Conservation (phyloP, 768 basidiomycete genomes). For the Naganishia randhawae region DNA sequence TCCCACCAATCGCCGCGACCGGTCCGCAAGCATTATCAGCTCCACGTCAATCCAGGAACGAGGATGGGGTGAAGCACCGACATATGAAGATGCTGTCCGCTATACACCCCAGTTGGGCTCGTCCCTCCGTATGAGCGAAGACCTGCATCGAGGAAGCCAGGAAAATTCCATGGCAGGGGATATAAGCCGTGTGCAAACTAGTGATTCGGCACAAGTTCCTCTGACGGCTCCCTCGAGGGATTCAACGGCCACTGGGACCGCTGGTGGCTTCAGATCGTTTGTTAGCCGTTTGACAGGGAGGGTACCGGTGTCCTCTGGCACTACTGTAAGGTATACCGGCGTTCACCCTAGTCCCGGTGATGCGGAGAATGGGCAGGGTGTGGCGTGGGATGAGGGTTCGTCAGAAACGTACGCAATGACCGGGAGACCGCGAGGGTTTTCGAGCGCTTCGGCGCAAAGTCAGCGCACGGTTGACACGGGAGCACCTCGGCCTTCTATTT, state of each 20-base stretch:
- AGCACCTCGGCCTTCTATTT: background rate
- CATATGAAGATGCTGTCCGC: constrained; percentile 22
- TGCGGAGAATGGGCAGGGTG: background rate
- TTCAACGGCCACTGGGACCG: background rate
- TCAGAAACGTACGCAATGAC: constrained; percentile 13
- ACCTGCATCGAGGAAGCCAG: background rate
- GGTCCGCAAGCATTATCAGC: constrained; percentile 6
- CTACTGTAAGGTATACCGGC: background rate
- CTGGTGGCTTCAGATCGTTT: constrained; percentile 20
- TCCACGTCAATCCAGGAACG: constrained; percentile 20
- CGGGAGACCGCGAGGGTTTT: constrained; percentile 22
- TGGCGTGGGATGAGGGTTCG: background rate
- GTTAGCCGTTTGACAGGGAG: constrained; percentile 26
- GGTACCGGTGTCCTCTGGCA: background rate
- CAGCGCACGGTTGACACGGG: background rate
- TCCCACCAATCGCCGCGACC: background rate
- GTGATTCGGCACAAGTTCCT: constrained; percentile 7
- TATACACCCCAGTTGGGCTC: background rate
- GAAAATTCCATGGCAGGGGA: background rate
- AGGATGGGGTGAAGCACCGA: constrained; percentile 27
- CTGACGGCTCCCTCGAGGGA: background rate
- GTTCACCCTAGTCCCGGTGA: background rate
- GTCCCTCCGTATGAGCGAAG: background rate
- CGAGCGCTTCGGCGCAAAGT: constrained; percentile 13
- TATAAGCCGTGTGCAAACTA: background rate